A percentile compares a stretch with the other conserved stretches of the same genome.
Conservation (phyloP, 352 stramenopile genomes). For the Globisporangium irregulare region DNA sequence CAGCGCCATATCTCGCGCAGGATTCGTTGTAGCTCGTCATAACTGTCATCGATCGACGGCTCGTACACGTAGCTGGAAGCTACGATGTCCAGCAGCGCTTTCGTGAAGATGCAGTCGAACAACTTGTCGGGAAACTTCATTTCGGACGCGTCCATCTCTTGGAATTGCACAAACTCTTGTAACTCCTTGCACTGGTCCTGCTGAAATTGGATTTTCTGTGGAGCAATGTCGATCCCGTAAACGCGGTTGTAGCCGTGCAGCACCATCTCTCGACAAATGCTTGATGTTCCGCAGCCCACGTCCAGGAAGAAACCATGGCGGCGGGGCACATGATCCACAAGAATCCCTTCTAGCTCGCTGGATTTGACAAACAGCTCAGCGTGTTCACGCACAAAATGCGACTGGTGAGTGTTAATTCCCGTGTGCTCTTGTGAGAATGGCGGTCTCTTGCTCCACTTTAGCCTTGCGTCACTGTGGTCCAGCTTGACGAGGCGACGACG, state of each 20-base stretch:
- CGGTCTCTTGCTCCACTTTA: background rate
- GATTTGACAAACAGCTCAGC: constrained; percentile 16
- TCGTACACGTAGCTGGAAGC: constrained; percentile 14
- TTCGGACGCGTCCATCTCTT: constrained; percentile 14
- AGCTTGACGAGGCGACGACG: too few relatives aligned
- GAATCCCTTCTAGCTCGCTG: constrained; percentile 8
- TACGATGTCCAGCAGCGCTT: constrained; percentile 28
- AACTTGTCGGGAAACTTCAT: constrained; percentile 24
- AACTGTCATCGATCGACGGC: background rate
- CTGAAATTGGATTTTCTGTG: constrained; percentile 19
- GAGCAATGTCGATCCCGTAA: constrained; percentile 22
- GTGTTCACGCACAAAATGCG: background rate
- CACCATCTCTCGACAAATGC: constrained; percentile 27
- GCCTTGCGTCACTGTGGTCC: too few relatives aligned
- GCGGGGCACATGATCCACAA: constrained; percentile 7
- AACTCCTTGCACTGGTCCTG: constrained; percentile 15
- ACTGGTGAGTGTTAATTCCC: background rate
- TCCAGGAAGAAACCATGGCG: constrained; percentile 20
- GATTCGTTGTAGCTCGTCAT: constrained; percentile 16
- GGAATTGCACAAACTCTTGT: constrained; percentile 18
- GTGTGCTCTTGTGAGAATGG: background rate
- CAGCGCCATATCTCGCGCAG: constrained; percentile 27
- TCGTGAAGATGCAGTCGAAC: constrained; percentile 29
- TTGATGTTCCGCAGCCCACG: constrained; percentile 31
- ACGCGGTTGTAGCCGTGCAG: constrained; percentile 26